Base-by-base conservation (phyloP, 2,329 filamentous ascomycete species). In the Stachybotrys chartarum region DNA sequence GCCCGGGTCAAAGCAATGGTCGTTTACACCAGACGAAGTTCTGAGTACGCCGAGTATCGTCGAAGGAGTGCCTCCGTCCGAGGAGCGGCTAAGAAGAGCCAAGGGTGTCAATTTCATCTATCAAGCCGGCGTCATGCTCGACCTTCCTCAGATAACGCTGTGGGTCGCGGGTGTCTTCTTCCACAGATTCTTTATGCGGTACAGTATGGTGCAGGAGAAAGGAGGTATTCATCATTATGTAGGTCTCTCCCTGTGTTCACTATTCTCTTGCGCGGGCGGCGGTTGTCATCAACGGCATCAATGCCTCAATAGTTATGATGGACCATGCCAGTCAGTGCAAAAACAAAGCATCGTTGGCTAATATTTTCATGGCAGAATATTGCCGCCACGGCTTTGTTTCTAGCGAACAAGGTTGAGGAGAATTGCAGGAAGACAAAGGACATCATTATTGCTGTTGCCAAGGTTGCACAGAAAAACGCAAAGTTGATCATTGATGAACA, bases 101-200 rank as follows among this genome's bases (percentile, higher is more conserved):
- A 97, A 97, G 70, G 93, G 94, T 50, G 87, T 97, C 67, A 96
- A 96, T 70, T 99, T 99, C 73, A 96, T 99, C 65, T 87, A 91
- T 59, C 92, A 97, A 71, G 91, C 93, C 49, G 94, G 93, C 60
- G 90, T 96, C 61, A 85, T 96, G 76, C 82, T 97, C 53, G 93
- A 96, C 68, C 77, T 97, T 52, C 93, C 93, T 12, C 92, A 97
- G 70, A 84, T 94, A 55, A 97, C 94, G 0, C 78, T 99, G 47
- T 92, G 89, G 72, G 95, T 95, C 0, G 94, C 94, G 1, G 88
- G 90, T 17, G 88, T 96, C 48, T 97, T 96, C 76, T 92, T 99
- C 70, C 93, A 99, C 71, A 85, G 94, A 35, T 97, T 96, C 70
- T 92, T 91, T 69, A 97, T 97, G 91, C 86, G 91, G 59, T 85